A percentile compares a stretch with the other conserved stretches of the same genome.
These are phyloP conservation scores for Diaporthe citri DNA, from an alignment of 2,329 filamentous ascomycete genomes.

Conservation along the genomic window DNA sequence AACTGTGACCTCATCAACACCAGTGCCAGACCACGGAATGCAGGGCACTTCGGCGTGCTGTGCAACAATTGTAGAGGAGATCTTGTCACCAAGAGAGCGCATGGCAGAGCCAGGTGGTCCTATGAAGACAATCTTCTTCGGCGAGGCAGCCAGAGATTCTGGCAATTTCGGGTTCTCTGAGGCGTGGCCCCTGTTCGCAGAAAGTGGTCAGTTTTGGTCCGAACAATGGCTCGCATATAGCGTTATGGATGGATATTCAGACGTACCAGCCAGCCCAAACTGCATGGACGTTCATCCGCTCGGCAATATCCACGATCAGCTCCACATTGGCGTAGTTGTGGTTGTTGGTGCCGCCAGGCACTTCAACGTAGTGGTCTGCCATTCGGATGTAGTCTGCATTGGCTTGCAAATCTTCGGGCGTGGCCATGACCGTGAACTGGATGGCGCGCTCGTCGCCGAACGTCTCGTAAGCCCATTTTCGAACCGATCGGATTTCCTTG, in stretches of 20 bases:
- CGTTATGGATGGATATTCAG: not conserved
- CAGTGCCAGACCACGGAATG: slow-evolving; percentile 99
- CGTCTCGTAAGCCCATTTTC: slow-evolving; percentile 99
- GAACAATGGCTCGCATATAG: slow-evolving; percentile 37
- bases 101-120: slow-evolving; percentile 97
- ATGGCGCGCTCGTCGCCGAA: slow-evolving; percentile 99
- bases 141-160: slow-evolving; percentile 93
- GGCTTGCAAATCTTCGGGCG: slow-evolving; percentile 94
- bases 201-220: slow-evolving; percentile 20
- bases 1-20: slow-evolving; percentile 83
- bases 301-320: slow-evolving; percentile 97
- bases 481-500: slow-evolving; percentile 98
- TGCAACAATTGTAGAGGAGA: slow-evolving; percentile 98
- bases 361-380: slow-evolving; percentile 99
- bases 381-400: slow-evolving; percentile 99
- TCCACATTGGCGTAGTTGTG: slow-evolving; percentile 99
- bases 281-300: slow-evolving; percentile 98
- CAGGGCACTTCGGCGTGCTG: slow-evolving; percentile 97
- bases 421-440: slow-evolving; percentile 99
- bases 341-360: slow-evolving; percentile 98
- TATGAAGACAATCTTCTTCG: slow-evolving; percentile 99
- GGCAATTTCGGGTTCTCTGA: slow-evolving; percentile 99
- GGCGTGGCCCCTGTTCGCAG: slow-evolving; percentile 82
- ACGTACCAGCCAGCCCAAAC: slow-evolving; percentile 98
- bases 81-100: slow-evolving; percentile 99